A percentile compares a stretch with the other conserved stretches of the same genome.
Evolutionary conservation across 2,329 filamentous ascomycete species (phyloP).

Genomic region (Daldinia sp.): DNA sequence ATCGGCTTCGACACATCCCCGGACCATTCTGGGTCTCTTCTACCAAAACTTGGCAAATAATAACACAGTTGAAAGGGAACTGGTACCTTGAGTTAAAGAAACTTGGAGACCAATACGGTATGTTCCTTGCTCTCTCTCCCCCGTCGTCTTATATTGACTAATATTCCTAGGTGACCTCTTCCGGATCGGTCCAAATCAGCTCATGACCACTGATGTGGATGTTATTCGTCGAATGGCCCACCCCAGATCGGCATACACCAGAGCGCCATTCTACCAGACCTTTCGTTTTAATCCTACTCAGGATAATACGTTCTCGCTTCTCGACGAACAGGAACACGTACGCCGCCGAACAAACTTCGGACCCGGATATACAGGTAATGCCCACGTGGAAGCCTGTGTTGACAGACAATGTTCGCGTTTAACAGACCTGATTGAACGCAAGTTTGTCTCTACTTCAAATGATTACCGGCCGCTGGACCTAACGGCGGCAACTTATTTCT

Average conservation of each 20-base stretch:
- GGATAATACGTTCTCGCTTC: conserved; percentile 33
- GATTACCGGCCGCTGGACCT: conserved; percentile 48
- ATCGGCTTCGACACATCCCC: conserved; percentile 34
- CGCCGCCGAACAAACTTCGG: conserved; percentile 31
- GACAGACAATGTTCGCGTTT: conserved; percentile 38
- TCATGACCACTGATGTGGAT: conserved; percentile 36
- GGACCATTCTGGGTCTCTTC: conserved; percentile 29
- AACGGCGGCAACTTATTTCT: conserved; percentile 50
- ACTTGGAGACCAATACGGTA: conserved; percentile 34
- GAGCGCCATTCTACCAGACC: conserved; percentile 29
- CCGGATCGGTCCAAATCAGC: conserved; percentile 36
- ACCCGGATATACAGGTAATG: conserved; percentile 24
- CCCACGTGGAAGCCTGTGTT: conserved; percentile 24
- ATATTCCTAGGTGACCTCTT: conserved; percentile 30
- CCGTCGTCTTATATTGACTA: not conserved
- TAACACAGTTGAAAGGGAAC: conserved; percentile 25
- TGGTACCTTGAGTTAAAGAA: conserved; percentile 32
- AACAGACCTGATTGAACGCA: conserved; percentile 49
- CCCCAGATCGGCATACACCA: conserved; percentile 22
- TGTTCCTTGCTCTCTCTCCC: not conserved
- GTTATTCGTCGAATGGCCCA: conserved; percentile 34
- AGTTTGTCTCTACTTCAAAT: conserved; percentile 47
- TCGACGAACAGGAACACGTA: conserved; percentile 30
- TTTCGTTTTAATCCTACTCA: conserved; percentile 34
- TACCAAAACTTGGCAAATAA: conserved; percentile 33